Conservation (phyloP, 73 alveolate species). For the Uronychia setigera region DNA sequence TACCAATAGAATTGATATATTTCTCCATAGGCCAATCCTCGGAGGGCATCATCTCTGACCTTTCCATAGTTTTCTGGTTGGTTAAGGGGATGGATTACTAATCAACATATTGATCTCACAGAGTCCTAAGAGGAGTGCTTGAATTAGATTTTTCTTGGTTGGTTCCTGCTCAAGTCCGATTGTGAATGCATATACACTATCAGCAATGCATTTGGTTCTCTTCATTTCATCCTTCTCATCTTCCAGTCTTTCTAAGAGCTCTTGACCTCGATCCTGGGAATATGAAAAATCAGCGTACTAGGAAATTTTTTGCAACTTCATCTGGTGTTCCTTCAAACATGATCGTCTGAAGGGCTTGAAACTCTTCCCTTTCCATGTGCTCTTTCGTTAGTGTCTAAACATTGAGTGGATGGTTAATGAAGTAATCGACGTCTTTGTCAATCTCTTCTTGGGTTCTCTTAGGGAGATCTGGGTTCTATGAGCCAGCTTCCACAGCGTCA, state of each 20-base stretch:
- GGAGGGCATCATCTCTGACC: constrained; percentile 16
- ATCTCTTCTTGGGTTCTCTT: constrained; percentile 31
- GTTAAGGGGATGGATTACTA: background rate
- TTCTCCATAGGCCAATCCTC: background rate
- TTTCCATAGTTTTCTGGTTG: constrained; percentile 30
- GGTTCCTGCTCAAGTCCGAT: constrained; percentile 14
- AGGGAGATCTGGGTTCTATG: background rate
- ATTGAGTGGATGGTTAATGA: constrained; percentile 50
- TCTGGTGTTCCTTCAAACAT: constrained; percentile 81
- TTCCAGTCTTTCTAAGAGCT: constrained; percentile 12
- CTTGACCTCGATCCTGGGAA: constrained; percentile 54
- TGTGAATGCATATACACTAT: background rate
- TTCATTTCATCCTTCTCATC: constrained; percentile 25
- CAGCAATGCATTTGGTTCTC: constrained; percentile 8
- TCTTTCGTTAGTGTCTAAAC: constrained; percentile 34
- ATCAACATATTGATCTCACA: background rate
- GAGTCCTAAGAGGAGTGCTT: constrained; percentile 3
- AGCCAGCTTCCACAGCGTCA: constrained; percentile 10
- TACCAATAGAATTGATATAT: constrained; percentile 1
- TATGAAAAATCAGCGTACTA: constrained; percentile 1
- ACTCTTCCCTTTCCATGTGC: constrained; percentile 43
- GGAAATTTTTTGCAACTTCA: constrained; percentile 67
- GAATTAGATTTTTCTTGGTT: background rate
- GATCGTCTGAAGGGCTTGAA: constrained; percentile 68
- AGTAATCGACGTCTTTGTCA: constrained; percentile 35